These are phyloP conservation scores for Xerocomellus dryophilus DNA, from an alignment of 768 basidiomycete species.

Conservation along the genomic window DNA sequence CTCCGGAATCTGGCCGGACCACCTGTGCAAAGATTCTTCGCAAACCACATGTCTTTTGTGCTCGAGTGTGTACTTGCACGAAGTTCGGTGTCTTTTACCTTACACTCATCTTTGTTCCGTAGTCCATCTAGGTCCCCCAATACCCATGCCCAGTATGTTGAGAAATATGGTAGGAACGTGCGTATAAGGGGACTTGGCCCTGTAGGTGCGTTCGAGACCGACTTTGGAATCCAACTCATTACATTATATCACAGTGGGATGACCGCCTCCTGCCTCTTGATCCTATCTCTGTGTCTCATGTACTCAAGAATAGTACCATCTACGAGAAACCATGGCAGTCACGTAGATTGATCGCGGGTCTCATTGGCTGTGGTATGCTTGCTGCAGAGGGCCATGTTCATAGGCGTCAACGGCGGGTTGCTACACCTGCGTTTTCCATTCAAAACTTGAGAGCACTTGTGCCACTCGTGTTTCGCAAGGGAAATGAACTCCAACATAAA, in stretches of 20 bases:
- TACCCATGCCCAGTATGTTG: conserved; percentile 51
- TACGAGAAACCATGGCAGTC: conserved; percentile 88
- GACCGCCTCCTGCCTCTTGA: conserved; percentile 79
- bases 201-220: conserved; percentile 42
- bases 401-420: conserved; percentile 75
- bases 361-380: conserved; percentile 83
- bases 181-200: conserved; percentile 66
- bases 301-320: conserved; percentile 65
- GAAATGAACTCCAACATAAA: conserved; percentile 54
- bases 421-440: conserved; percentile 75
- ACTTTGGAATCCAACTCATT: conserved; percentile 10
- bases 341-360: conserved; percentile 64
- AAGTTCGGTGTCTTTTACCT: neutral
- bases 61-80: conserved; percentile 50
- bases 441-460: conserved; percentile 71
- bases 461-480: conserved; percentile 71
- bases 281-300: conserved; percentile 67
- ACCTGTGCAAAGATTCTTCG: conserved; percentile 46
- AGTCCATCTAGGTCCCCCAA: conserved; percentile 54
- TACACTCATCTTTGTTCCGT: neutral
- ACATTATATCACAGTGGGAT: conserved; percentile 54
- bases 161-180: conserved; percentile 65
- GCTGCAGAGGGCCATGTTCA: conserved; percentile 76
- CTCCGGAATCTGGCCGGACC: conserved; percentile 62
- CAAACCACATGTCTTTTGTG: conserved; percentile 51